A percentile compares a stretch with the other conserved stretches of the same genome.
phyloP scores from a whole-genome alignment of 805 yeast genomes.

The Wickerhamiella nectarea region DNA sequence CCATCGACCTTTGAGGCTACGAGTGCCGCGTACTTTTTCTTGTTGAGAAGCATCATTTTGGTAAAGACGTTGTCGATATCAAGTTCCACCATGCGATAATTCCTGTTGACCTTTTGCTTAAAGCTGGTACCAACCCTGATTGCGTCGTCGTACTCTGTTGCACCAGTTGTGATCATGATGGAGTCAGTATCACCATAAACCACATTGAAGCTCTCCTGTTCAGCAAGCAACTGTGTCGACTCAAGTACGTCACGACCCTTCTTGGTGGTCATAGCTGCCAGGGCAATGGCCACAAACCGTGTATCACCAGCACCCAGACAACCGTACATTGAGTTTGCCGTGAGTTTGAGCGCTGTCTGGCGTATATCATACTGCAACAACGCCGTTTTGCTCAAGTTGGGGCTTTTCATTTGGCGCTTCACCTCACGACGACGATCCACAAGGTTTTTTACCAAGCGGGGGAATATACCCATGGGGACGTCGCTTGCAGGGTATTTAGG shows the following conservation, averaged over 20 bases:
- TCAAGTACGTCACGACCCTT: constrained; percentile 91
- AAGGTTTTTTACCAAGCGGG: constrained; percentile 64
- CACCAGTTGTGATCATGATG: constrained; percentile 92
- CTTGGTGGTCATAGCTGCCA: constrained; percentile 88
- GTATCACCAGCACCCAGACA: constrained; percentile 88
- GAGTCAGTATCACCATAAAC: constrained; percentile 98
- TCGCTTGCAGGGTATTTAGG: constrained; percentile 39
- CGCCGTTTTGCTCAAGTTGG: constrained; percentile 45
- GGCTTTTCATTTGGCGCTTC: constrained; percentile 67
- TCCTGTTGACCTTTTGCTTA: constrained; percentile 72
- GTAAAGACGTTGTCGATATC: constrained; percentile 91
- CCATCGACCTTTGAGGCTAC: constrained; percentile 44
- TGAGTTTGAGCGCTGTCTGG: constrained; percentile 88
- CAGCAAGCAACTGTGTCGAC: constrained; percentile 89
- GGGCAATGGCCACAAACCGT: constrained; percentile 87
- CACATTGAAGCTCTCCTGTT: constrained; percentile 65
- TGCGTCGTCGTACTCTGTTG: constrained; percentile 55
- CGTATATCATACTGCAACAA: constrained; percentile 82
- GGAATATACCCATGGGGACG: constrained; percentile 65
- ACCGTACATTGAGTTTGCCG: constrained; percentile 99
- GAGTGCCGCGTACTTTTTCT: constrained; percentile 94
- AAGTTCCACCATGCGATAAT: constrained; percentile 76
- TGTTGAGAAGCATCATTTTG: constrained; percentile 73
- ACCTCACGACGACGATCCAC: constrained; percentile 90
- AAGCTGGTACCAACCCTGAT: constrained; percentile 71